Evolutionary conservation across 1,284 basidiomycete genomes (phyloP).

Genomic region (Phenoliferia sp.): DNA sequence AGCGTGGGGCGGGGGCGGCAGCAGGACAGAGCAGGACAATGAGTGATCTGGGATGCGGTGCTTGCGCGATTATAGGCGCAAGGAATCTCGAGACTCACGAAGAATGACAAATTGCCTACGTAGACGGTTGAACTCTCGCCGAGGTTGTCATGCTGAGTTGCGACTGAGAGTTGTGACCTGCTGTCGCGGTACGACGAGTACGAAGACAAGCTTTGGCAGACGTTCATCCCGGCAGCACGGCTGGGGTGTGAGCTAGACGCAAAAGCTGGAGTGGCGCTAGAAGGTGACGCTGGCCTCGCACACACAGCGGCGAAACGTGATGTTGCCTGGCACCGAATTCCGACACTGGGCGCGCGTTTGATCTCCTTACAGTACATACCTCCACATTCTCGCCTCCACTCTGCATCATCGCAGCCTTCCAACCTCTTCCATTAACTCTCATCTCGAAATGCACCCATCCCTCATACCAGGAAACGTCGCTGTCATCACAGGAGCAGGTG

Average conservation of each 20-base stretch:
- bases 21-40: constrained; percentile 38
- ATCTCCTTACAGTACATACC: too few relatives aligned
- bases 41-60: not conserved
- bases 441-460: not conserved
- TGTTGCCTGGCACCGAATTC: too few relatives aligned
- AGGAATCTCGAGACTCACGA: constrained; percentile 3
- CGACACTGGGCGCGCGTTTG: too few relatives aligned
- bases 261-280: too few relatives aligned
- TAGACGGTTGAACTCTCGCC: constrained; percentile 49
- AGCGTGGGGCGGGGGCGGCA: not conserved
- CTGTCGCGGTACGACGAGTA: constrained; percentile 43
- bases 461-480: constrained; percentile 9
- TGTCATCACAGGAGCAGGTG: constrained; percentile 26
- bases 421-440: not conserved
- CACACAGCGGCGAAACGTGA: not conserved
- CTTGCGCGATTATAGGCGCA: not conserved
- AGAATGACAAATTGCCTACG: constrained; percentile 94
- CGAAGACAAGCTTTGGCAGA: constrained; percentile 27
- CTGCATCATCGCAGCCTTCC: too few relatives aligned
- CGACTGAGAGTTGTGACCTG: constrained; percentile 36
- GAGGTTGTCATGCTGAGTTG: constrained; percentile 48
- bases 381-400: too few relatives aligned
- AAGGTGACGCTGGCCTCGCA: too few relatives aligned
- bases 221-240: constrained; percentile 9
- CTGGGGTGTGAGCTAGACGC: too few relatives aligned